Evolutionary conservation across 768 basidiomycete species (phyloP), one percentile per base, ranked within the genome.

Genomic region (Leucosporidium creatinivorum): DNA sequence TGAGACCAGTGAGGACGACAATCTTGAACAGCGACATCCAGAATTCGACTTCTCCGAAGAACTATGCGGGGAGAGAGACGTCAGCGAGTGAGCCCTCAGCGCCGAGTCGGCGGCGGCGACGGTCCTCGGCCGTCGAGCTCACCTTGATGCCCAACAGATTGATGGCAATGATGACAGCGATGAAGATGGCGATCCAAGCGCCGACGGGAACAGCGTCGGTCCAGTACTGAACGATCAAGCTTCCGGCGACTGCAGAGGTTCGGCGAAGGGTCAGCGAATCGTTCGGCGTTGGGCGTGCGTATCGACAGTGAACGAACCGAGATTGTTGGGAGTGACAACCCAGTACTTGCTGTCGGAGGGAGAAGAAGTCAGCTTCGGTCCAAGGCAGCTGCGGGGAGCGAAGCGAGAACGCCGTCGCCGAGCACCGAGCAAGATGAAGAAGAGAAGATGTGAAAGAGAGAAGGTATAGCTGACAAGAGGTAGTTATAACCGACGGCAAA

Each of bases 1-100:
- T 79, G 18, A 80, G 72, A 19, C 80, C 79, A 44, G 77, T 73
- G 55, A 77, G 73, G 23, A 77, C 70, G 52, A 73, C 58, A 62
- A 79, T 75, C 67, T 80, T 80, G 76, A 79, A 74, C 58, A 75
- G 75, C 1, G 73, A 72, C 65, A 78, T 76, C 69, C 75, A 77
- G 75, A 78, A 79, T 69, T 78, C 76, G 62, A 73, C 70, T 12
- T 31, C 30, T 8, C 8, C 19, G 50, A 31, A 28, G 18, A 50
- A 13, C 18, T 15, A 2, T 21, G 50, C 26, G 62, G 8, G 39
- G 10, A 44, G 10, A 44, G 39, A 2, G 39, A 44, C 5, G 39
- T 54, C 19, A 55, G 61, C 4, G 25, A 26, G n/a, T n/a, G 1
- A 52, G 23, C 60, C 21, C 19, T 56, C n/a, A 28, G 3, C 4